phyloP scores from a whole-genome alignment of 2,329 filamentous ascomycete genomes.

The Podosphaera leucotricha region DNA sequence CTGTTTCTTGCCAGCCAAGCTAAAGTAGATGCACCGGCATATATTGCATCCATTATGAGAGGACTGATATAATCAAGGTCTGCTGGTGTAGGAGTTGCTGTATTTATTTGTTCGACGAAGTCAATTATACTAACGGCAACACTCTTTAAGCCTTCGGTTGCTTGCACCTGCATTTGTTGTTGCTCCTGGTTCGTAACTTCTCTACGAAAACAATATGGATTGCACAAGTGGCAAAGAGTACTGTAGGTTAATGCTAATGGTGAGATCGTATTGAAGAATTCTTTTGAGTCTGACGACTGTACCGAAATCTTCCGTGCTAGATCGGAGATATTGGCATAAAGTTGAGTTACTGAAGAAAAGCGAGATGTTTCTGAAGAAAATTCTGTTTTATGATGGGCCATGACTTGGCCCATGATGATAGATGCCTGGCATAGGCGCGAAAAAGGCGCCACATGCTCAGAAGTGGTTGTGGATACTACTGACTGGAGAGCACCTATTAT shows the following conservation, averaged over 20 bases:
- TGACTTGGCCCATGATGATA: conserved; percentile 17
- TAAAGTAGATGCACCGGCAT: conserved; percentile 17
- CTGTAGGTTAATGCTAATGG: conserved; percentile 13
- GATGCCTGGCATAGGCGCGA: conserved; percentile 23
- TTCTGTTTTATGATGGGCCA: conserved; percentile 14
- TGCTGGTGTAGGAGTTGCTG: conserved; percentile 6
- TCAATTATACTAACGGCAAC: conserved; percentile 13
- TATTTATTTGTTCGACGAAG: conserved; percentile 13
- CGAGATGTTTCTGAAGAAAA: conserved; percentile 7
- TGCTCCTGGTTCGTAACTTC: conserved; percentile 7
- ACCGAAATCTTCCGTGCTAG: conserved; percentile 10
- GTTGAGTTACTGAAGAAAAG: conserved; percentile 9
- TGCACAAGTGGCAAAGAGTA: conserved; percentile 16
- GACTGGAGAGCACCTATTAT: conserved; percentile 12
- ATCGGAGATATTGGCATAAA: conserved; percentile 10
- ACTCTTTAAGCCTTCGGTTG: conserved; percentile 16
- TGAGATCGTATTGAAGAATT: conserved; percentile 10
- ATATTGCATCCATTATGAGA: conserved; percentile 18
- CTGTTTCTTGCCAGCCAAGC: conserved; percentile 19
- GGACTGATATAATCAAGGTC: conserved; percentile 16
- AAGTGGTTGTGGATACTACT: conserved; percentile 17
- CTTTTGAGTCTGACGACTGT: conserved; percentile 8
- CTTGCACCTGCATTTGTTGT: conserved; percentile 15
- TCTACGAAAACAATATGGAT: conserved; percentile 17
- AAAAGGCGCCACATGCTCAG: conserved; percentile 24